Base-by-base conservation (phyloP, 176 grass and related monocot genomes). In the Sorghum bicolor region DNA sequence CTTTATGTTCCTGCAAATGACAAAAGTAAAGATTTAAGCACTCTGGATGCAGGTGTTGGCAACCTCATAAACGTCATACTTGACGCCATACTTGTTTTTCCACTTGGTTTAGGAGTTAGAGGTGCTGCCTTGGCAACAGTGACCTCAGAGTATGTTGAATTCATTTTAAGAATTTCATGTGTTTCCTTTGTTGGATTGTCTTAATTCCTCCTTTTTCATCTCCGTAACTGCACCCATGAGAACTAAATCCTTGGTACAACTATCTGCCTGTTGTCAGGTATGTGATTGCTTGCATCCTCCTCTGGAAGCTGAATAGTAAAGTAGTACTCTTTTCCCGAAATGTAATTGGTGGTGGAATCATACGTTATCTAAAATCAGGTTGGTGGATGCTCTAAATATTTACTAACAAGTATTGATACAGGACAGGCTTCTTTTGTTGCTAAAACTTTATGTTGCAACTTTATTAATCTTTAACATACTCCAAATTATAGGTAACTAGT, bases 91-190 rank as follows among this genome's bases (percentile, higher is more conserved):
- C 76, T 97, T 82, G 90, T 97, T 82, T 94, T 93, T 50, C 71
- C 92, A 72, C 79, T 97, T 94, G 92, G 88, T 80, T 82, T 94
- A 76, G 95, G 95, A 72, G 90, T 97, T 80, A 87, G 88, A 19
- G 95, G 95, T 5, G 95, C 95, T 83, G 95, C 95, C 16, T 77
- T 97, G 90, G 86, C 95, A 63, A 97, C 95, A 19, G 92, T 97
- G 60, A 82, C 86, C 3, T 94, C 92, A 85, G 95, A 97, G 95
- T 97, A 94, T 79, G 95, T 92, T 77, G 72, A 79, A 55, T 55
- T 3, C 19, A 8, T 55, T 3, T 55, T 55, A 22, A 55, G 52
- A 22, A 55, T 55, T 55, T 22, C 0, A 8, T 55, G 52, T 55
- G 19, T 55, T 53, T 20, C 48, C 48, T 7, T 52, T 52, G 1